Conservation (phyloP, 768 basidiomycete species). For the Hydnum rufescens region DNA sequence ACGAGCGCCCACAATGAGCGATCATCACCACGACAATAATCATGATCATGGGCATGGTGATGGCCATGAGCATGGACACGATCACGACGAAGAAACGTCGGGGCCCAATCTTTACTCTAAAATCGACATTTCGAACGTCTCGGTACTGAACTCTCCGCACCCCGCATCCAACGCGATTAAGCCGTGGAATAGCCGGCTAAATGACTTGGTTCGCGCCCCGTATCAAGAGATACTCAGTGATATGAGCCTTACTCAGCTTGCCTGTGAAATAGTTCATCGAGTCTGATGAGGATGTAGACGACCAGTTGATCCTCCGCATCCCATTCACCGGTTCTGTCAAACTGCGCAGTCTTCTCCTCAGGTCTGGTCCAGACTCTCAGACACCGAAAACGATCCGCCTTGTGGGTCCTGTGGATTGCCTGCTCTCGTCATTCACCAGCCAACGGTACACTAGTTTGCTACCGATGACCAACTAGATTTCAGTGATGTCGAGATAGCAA, state of each 20-base stretch:
- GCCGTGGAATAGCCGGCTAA: slow-evolving; percentile 62
- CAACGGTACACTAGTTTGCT: slow-evolving; percentile 32
- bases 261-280: slow-evolving; percentile 40
- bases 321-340: slow-evolving; percentile 82
- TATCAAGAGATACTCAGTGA: not conserved
- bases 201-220: slow-evolving; percentile 25
- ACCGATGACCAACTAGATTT: slow-evolving; percentile 72
- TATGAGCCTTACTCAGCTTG: not conserved
- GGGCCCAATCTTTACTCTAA: slow-evolving; percentile 52
- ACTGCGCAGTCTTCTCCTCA: slow-evolving; percentile 61
- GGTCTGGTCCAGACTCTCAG: slow-evolving; percentile 61
- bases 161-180: slow-evolving; percentile 34
- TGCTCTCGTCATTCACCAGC: not conserved
- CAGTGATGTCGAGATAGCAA: slow-evolving; percentile 39
- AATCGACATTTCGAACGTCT: slow-evolving; percentile 64
- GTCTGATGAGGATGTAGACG: slow-evolving; percentile 84
- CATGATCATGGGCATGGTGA: slow-evolving; percentile 18
- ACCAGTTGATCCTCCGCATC: slow-evolving; percentile 56
- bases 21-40: not conserved
- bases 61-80: slow-evolving; percentile 35
- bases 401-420: slow-evolving; percentile 25
- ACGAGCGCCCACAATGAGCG: not conserved
- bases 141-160: slow-evolving; percentile 42
- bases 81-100: slow-evolving; percentile 27
- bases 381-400: slow-evolving; percentile 54